Evolutionary conservation across 176 grass and related monocot species (phyloP).

Genomic region (Zoysia pacifica): DNA sequence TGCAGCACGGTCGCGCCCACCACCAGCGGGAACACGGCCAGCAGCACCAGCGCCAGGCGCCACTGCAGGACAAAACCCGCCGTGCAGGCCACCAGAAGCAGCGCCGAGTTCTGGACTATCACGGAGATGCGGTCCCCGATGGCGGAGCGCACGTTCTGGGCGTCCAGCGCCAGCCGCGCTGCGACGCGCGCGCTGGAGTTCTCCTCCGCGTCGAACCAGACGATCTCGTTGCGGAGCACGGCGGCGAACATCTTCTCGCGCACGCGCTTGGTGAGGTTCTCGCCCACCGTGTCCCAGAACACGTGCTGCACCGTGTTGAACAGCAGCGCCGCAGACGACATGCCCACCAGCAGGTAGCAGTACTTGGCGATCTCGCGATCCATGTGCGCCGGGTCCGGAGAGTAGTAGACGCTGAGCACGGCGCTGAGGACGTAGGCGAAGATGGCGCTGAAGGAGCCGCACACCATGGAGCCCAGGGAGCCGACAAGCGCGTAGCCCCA

Average conservation of each 20-base stretch:
- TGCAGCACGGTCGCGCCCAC: constrained; percentile 86
- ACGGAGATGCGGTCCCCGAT: constrained; percentile 96
- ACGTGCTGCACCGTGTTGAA: constrained; percentile 99
- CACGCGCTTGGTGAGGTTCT: constrained; percentile 90
- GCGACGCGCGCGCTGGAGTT: constrained; percentile 82
- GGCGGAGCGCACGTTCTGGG: constrained; percentile 89
- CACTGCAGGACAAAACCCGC: constrained; percentile 86
- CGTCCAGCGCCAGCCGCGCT: constrained; percentile 68
- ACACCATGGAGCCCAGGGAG: constrained; percentile 77
- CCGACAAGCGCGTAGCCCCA: constrained; percentile 77
- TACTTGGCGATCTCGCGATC: constrained; percentile 76
- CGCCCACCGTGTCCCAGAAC: constrained; percentile 95
- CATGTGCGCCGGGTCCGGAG: constrained; percentile 66
- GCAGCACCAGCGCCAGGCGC: constrained; percentile 79
- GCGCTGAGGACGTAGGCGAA: constrained; percentile 98
- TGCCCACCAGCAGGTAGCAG: constrained; percentile 92
- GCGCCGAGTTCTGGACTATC: constrained; percentile 95
- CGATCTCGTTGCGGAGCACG: constrained; percentile 85
- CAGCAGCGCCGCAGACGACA: constrained; percentile 88
- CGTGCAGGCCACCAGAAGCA: constrained; percentile 88
- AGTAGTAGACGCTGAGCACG: constrained; percentile 91
- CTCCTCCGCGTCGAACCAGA: constrained; percentile 94
- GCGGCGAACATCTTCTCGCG: constrained; percentile 77
- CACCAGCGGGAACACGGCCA: constrained; percentile 86
- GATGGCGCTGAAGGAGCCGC: constrained; percentile 94